phyloP scores from a whole-genome alignment of 306 rosid genomes.

The Spatholobus suberectus region DNA sequence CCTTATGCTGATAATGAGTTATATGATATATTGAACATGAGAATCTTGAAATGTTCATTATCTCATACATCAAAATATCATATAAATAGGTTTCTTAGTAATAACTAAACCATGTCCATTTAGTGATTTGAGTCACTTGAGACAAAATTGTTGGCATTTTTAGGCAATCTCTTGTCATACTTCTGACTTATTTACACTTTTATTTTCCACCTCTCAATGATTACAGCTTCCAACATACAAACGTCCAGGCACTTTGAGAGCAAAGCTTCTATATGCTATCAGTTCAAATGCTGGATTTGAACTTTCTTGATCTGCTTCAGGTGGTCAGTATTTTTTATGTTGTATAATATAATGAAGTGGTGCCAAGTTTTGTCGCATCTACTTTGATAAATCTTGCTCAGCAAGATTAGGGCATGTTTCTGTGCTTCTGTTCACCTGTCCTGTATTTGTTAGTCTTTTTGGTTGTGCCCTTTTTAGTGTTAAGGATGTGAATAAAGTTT shows the following conservation, averaged over 20 bases:
- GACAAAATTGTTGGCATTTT: slow-evolving; percentile 2
- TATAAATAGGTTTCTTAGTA: slow-evolving; percentile 15
- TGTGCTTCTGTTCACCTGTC: background rate
- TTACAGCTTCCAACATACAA: slow-evolving; percentile 96
- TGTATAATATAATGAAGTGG: slow-evolving; percentile 6
- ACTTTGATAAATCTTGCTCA: slow-evolving; percentile 26
- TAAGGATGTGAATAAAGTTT: slow-evolving; percentile 13
- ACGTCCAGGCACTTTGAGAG: slow-evolving; percentile 83
- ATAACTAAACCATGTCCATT: background rate
- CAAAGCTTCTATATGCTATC: slow-evolving; percentile 90
- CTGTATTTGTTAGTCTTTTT: background rate
- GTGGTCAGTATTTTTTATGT: slow-evolving; percentile 37
- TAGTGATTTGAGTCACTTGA: slow-evolving; percentile 26
- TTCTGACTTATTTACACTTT: slow-evolving; percentile 33
- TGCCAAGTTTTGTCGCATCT: slow-evolving; percentile 3
- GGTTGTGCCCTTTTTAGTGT: background rate
- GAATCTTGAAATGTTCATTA: slow-evolving; percentile 15
- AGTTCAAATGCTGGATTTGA: slow-evolving; percentile 96
- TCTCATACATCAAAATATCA: slow-evolving; percentile 25
- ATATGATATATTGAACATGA: background rate
- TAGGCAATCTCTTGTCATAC: slow-evolving; percentile 28
- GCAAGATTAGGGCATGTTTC: slow-evolving; percentile 28
- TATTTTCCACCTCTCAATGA: slow-evolving; percentile 33
- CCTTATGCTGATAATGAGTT: slow-evolving; percentile 29
- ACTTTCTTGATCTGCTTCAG: slow-evolving; percentile 73